Evolutionary conservation across 2,329 filamentous ascomycete species (phyloP).

Genomic region (Penicillium paneum): DNA sequence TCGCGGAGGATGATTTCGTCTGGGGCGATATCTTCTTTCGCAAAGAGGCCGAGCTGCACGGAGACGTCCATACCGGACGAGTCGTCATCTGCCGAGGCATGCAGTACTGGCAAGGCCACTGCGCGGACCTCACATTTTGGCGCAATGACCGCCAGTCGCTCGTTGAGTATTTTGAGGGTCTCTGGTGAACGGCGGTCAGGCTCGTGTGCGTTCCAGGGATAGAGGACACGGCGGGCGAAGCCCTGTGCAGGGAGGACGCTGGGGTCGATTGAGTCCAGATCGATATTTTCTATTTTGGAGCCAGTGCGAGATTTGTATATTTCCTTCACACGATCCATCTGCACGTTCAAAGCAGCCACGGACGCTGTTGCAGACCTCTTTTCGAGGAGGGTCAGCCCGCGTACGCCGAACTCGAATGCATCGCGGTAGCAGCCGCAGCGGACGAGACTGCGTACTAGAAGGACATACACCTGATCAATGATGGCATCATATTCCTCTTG

Average conservation of each 20-base stretch:
- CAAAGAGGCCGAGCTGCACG: slow-evolving; percentile 84
- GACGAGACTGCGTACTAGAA: slow-evolving; percentile 38
- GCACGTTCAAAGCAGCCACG: slow-evolving; percentile 20
- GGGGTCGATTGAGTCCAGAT: slow-evolving; percentile 27
- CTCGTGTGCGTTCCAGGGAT: slow-evolving; percentile 62
- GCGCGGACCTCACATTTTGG: slow-evolving; percentile 78
- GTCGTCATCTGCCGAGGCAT: slow-evolving; percentile 32
- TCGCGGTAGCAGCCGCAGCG: slow-evolving; percentile 42
- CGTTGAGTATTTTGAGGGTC: slow-evolving; percentile 67
- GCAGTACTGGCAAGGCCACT: slow-evolving; percentile 70
- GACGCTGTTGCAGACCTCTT: slow-evolving; percentile 6
- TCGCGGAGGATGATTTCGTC: slow-evolving; percentile 77
- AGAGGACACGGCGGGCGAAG: slow-evolving; percentile 52
- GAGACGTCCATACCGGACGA: slow-evolving; percentile 40
- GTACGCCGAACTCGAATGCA: slow-evolving; percentile 40
- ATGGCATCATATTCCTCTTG: slow-evolving; percentile 35
- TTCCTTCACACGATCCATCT: slow-evolving; percentile 30
- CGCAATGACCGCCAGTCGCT: slow-evolving; percentile 64
- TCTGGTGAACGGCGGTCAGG: slow-evolving; percentile 55
- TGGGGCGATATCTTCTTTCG: slow-evolving; percentile 72
- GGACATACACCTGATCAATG: slow-evolving; percentile 36
- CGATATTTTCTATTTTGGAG: slow-evolving; percentile 1
- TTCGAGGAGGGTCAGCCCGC: slow-evolving; percentile 29
- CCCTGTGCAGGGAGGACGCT: slow-evolving; percentile 38
- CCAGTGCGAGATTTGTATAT: slow-evolving; percentile 19